A percentile compares a stretch with the other conserved stretches of the same genome.
Evolutionary conservation across 345 rosid species (phyloP).

Genomic region (Streptanthus diversifolius): DNA sequence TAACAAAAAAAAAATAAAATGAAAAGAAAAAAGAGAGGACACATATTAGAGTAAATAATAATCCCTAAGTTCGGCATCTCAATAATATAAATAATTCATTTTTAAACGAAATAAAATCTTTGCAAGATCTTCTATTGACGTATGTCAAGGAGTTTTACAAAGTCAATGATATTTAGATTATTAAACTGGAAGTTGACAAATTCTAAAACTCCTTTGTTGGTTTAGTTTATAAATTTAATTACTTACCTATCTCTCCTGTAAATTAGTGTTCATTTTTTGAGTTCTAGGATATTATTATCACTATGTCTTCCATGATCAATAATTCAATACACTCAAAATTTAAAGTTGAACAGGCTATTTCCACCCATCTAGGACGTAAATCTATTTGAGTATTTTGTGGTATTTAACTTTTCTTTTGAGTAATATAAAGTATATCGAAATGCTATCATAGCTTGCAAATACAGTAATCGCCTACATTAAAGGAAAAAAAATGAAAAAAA

Average conservation of each 20-base stretch:
- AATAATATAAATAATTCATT: neutral
- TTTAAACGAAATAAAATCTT: constrained; percentile 22
- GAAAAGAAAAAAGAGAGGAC: constrained; percentile 8
- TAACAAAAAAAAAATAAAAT: no score
- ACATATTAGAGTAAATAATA: neutral
- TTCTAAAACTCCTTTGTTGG: neutral
- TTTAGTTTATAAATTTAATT: neutral
- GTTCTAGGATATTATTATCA: neutral
- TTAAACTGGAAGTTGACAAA: constrained; percentile 10
- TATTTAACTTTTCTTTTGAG: neutral
- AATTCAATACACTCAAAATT: neutral
- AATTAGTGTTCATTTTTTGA: neutral
- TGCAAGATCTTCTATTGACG: constrained; percentile 32
- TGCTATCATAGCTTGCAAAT: no score
- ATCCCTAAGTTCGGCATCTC: constrained; percentile 25
- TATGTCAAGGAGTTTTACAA: constrained; percentile 27
- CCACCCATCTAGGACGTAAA: neutral
- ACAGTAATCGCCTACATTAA: no score
- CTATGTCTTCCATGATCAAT: neutral
- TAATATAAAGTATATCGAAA: no score
- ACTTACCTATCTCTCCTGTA: neutral
- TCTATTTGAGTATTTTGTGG: neutral
- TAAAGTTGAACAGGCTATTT: neutral
- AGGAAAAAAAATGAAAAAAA: no score
- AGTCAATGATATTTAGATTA: constrained; percentile 20